Conservation (phyloP, 257 asterid genomes). For the Fraxinus quadrangulata region DNA sequence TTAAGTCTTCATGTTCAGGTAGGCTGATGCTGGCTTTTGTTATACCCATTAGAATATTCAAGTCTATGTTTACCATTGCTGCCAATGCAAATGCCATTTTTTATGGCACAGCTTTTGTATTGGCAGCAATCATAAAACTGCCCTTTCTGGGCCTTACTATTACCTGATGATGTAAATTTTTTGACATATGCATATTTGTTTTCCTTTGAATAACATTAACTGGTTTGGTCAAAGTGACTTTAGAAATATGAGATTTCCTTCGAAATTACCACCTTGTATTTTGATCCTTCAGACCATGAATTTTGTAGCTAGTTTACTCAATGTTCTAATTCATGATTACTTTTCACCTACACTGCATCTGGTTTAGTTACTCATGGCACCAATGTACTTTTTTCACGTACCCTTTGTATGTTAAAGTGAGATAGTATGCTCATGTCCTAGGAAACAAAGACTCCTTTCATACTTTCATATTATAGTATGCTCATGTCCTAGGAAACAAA, state of each 20-base stretch:
- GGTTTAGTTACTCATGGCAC: neutral
- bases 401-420: neutral
- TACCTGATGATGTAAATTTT: neutral
- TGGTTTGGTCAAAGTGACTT: neutral
- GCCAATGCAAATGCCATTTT: slow-evolving; percentile 17
- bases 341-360: neutral
- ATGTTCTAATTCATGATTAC: neutral
- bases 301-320: neutral
- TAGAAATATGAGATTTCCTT: neutral
- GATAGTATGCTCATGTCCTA: neutral
- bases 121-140: neutral
- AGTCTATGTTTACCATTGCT: slow-evolving; percentile 17
- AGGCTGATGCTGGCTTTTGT: slow-evolving; percentile 26
- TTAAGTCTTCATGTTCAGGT: slow-evolving; percentile 93
- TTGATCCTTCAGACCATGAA: neutral
- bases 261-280: neutral
- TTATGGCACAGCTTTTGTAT: neutral
- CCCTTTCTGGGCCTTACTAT: slow-evolving; percentile 10
- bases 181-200: slow-evolving; percentile 6
- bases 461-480: neutral
- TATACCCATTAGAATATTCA: slow-evolving; percentile 16
- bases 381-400: neutral
- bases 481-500: neutral
- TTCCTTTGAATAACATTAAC: neutral
- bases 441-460: neutral